A percentile compares a stretch with the other conserved stretches of the same genome.
phyloP scores from a whole-genome alignment of 2,329 filamentous ascomycete genomes.

The Botryotinia convoluta region DNA sequence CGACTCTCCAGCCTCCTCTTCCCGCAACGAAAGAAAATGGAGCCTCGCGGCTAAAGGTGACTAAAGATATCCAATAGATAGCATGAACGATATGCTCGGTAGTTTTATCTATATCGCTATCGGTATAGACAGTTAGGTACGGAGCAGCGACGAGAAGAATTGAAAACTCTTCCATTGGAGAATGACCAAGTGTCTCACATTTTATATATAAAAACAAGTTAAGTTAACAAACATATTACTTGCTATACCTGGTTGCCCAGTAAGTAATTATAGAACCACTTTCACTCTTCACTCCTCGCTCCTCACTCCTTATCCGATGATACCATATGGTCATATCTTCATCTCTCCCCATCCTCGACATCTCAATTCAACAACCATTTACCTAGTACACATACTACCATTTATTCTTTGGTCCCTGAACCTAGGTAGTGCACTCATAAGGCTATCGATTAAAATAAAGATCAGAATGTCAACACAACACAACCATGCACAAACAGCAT shows the following conservation, averaged over 20 bases:
- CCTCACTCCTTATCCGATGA: slow-evolving; percentile 1
- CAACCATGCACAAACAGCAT: not conserved
- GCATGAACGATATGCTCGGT: not conserved
- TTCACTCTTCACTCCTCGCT: not conserved
- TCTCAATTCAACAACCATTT: not conserved
- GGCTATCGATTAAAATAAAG: not conserved
- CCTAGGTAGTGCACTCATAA: not conserved
- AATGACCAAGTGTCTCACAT: slow-evolving; percentile 14
- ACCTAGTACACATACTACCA: not conserved
- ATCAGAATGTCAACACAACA: not conserved
- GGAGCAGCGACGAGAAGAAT: not conserved
- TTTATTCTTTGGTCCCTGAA: not conserved
- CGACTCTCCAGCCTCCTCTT: slow-evolving; percentile 12
- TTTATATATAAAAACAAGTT: not conserved
- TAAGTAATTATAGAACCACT: not conserved
- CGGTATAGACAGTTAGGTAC: not conserved
- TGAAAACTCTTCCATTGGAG: not conserved
- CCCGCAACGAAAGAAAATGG: not conserved
- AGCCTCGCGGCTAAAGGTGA: slow-evolving; percentile 13
- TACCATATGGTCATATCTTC: not conserved
- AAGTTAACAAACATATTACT: not conserved
- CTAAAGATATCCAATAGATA: slow-evolving; percentile 10
- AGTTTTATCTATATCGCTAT: not conserved
- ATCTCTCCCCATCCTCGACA: not conserved
- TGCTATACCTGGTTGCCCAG: not conserved